phyloP scores from a whole-genome alignment of 768 basidiomycete species.

The Psilocybe cubensis region DNA sequence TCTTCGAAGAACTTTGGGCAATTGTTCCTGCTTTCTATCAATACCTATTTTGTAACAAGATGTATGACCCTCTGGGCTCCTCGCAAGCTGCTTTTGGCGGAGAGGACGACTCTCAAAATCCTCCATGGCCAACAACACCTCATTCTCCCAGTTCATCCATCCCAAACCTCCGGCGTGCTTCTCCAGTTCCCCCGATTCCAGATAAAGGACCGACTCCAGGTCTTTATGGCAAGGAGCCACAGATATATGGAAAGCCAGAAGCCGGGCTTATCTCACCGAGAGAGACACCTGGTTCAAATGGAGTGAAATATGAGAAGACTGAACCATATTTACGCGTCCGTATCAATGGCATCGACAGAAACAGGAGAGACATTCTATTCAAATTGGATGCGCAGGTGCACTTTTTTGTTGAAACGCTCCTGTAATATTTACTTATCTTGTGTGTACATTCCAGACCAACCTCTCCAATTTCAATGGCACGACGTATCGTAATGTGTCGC shows the following conservation, averaged over 20 bases:
- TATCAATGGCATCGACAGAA: constrained; percentile 91
- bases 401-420: not conserved
- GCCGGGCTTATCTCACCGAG: constrained; percentile 82
- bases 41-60: constrained; percentile 23
- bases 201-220: constrained; percentile 59
- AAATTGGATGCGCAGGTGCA: constrained; percentile 92
- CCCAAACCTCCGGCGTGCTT: constrained; percentile 69
- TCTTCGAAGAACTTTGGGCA: not conserved
- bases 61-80: constrained; percentile 78
- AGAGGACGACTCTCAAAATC: constrained; percentile 42
- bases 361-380: constrained; percentile 91
- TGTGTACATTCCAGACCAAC: constrained; percentile 69
- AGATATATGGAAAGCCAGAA: constrained; percentile 87
- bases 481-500: constrained; percentile 91
- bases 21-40: not conserved
- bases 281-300: constrained; percentile 67
- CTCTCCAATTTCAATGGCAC: constrained; percentile 88
- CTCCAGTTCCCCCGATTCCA: constrained; percentile 53
- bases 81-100: constrained; percentile 58
- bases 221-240: constrained; percentile 77
- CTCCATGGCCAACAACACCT: constrained; percentile 85
- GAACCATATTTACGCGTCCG: constrained; percentile 89
- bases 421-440: not conserved
- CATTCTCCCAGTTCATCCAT: constrained; percentile 72
- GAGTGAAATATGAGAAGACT: constrained; percentile 69